Evolutionary conservation across 202 grass and related monocot species (phyloP), one percentile per base, ranked within the genome.

Genomic region (Alloteropsis angusta): DNA sequence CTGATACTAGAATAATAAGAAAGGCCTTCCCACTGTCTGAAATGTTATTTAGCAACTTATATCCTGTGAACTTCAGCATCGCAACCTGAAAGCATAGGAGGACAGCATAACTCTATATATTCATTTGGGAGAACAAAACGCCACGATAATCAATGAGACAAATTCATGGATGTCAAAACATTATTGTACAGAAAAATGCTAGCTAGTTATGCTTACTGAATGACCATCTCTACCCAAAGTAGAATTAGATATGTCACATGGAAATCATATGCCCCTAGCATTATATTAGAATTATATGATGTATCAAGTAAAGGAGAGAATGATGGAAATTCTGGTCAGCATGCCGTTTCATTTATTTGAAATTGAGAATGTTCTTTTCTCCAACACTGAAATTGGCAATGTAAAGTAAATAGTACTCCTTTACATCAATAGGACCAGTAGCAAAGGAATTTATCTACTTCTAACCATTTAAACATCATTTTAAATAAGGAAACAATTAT

Each of bases 31-130:
- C 92, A 57, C 81, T 78, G 79, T 95, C 92, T 62, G 92, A 89
- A 78, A 95, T 85, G 48, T 93, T 95, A 79, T 86, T 98, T 83
- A 98, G 69, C 50, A 98, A 78, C 75, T 98, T 98, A 88, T 98
- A 98, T 82, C 95, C 89, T 74, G 95, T 98, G 85, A 98, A 98
- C 84, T 93, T 98, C 38, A 95, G 86, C 89, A 98, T 79, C 30
- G 95, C 89, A 89, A 98, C 95, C 92, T 95, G 85, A 84, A 89
- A 23, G 62, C 6, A 43, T 21, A 81, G 47, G 74, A 70, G 45
- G 12, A 60, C 28, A 80, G 25, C 14, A 77, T 77, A 81, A 79
- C 79, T 60, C 34, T 50, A 60, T 9, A 15, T 55, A 59, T 61
- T 69, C 63, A 76, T 65, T 25, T 62, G 15, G 16, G 61, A 68